Base-by-base conservation (phyloP, 345 rosid genomes). In the Pistacia vera region DNA sequence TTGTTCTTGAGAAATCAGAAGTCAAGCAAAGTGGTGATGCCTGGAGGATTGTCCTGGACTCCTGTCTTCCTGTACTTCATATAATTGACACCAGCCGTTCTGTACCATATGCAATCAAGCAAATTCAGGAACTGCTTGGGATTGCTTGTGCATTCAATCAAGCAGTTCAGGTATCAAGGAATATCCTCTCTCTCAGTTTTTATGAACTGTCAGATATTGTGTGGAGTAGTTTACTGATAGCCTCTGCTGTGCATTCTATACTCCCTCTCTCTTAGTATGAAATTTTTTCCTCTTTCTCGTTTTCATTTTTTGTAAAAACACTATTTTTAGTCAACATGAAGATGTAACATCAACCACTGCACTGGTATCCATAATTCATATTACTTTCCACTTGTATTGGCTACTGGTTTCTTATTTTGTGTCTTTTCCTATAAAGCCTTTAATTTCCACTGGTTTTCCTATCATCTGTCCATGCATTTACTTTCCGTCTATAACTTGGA, bases 1-100 rank as follows among this genome's bases (percentile, higher is more conserved):
- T 93, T 78, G 85, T 88, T 63, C 80, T 93, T 69, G 94, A 92
- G 75, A 93, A 93, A 71, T 80, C 92, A 20, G 92, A 77, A 62
- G 93, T 92, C 69, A 93, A 91, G 80, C 80, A 82, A 81, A 90
- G 90, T 75, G 98, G 98, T 58, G 99, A 92, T 90, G 97, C 97
- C 11, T 96, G 99, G 99, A 92, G 99, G 84, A 82, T 89, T 75
- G 92, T 87, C 63, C 80, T 93, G 41, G 98, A 96, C 78, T 85
- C 95, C 5, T 93, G 98, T 83, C 93, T 96, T 80, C 92, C 99
- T 17, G 90, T 96, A 22, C 85, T 93, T 72, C 92, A 92, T 82
- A 77, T 91, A 4, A 86, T 93, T 72, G 97, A 96, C 78, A 89
- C 92, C 12, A 87, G 78, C 61, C 90, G 97, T 46, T 96, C 99